These are phyloP conservation scores for Croton laevigatus DNA, from an alignment of 441 rosid genomes.

Conservation along the genomic window DNA sequence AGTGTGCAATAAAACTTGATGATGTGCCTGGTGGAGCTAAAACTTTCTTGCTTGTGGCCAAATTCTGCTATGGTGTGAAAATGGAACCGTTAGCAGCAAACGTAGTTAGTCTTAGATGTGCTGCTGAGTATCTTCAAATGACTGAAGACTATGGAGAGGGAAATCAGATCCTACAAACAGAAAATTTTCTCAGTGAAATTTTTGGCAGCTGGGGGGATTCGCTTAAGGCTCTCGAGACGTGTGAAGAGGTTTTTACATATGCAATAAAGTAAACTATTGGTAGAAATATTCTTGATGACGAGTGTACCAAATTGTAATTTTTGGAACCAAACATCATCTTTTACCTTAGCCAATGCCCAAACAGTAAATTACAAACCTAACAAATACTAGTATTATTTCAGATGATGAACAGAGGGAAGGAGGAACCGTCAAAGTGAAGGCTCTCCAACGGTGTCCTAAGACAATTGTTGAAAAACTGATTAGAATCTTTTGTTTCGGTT, in stretches of 20 bases:
- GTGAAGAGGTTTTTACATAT: constrained; percentile 53
- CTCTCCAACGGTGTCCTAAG: no score
- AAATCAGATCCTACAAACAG: constrained; percentile 70
- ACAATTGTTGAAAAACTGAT: no score
- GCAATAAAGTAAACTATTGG: no score
- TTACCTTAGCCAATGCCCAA: no score
- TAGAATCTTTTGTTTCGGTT: no score
- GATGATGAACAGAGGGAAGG: no score
- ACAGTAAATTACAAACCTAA: no score
- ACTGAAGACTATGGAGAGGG: constrained; percentile 64
- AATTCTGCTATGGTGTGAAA: constrained; percentile 81
- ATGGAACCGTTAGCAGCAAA: constrained; percentile 61
- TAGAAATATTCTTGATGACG: no score
- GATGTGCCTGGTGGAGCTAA: constrained; percentile 80
- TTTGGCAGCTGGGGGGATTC: constrained; percentile 67
- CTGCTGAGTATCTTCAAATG: constrained; percentile 85
- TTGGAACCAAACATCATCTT: no score
- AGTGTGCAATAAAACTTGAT: constrained; percentile 51
- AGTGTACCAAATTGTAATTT: no score
- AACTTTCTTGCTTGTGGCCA: constrained; percentile 69
- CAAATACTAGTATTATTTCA: no score
- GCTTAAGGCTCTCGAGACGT: constrained; percentile 68
- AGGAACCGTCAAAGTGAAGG: no score
- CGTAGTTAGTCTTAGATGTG: constrained; percentile 70
- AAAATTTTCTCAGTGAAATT: constrained; percentile 60